Base-by-base conservation (phyloP, 345 rosid species). In the Ceriops tagal region DNA sequence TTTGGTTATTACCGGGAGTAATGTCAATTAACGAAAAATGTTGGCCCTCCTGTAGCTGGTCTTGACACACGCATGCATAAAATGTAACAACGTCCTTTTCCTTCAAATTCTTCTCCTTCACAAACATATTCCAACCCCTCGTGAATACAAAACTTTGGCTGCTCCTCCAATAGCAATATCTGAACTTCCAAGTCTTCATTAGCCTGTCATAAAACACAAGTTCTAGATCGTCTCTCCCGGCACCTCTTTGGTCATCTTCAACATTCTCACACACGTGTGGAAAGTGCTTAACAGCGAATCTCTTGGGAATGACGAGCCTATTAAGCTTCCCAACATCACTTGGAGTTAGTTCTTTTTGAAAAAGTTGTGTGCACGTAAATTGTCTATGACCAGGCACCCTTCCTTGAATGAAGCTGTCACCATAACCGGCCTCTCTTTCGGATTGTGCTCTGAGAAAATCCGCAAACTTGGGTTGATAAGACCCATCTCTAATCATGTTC, bases 401-500 rank as follows among this genome's bases (percentile, higher is more conserved):
- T n/a, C 43, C 56, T 58, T 30, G 61, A 39, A 11, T 37, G 4
- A 5, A 55, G 5, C 21, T 46, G 20, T 28, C 19, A 5, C 66
- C 52, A 5, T 5, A 6, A 16, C 21, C n/a, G 22, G 47, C 66
- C 51, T 43, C 46, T 35, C 57, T 67, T 19, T 52, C 39, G 21
- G 52, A 22, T 52, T 66, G 76, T n/a, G 53, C 27, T 28, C 47
- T 56, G n/a, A 74, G 53, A 61, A 68, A 74, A 55, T 74, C 72
- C 8, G 51, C 58, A 20, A 68, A 75, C 21, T 64, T 58, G 3
- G 69, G 55, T 21, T 75, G 78, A 30, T 75, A 75, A 4, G 73
- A 75, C 3, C 78, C 73, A 27, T 71, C 69, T 71, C 77, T 79
- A 37, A 89, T 86, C 89, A 89, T 89, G 77, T 78, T 83, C 61